Base-by-base conservation (phyloP, 768 basidiomycete genomes). In the Lyophyllum shimeji region DNA sequence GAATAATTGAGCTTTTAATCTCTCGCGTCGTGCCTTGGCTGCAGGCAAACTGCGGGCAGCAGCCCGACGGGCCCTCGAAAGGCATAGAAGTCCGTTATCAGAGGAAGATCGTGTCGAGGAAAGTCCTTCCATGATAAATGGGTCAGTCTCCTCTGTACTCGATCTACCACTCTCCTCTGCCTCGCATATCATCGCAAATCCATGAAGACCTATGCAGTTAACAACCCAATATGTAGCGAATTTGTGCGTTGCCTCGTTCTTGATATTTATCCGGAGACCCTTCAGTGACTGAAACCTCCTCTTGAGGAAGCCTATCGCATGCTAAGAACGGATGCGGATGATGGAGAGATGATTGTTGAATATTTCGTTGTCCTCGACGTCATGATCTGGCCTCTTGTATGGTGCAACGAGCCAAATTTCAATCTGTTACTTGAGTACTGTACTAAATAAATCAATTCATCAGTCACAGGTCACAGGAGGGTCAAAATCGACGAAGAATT, bases 291-390 rank as follows among this genome's bases (percentile, higher is more conserved):
- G 65, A 56, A 76, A 76, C 5, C 70, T 64, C 0, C 76, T 76
- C 54, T 78, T 78, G 18, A 77, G 61, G 40, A 54, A 74, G 0
- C 76, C 74, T 29, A 77, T 71, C 8, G 71, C 63, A 66, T 77
- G 75, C 50, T 77, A 74, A 5, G 73, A 76, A 0, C 58, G 56
- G 12, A 78, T 68, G 17, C 69, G 67, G 1, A 76, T 42, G 50
- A 57, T 68, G 5, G 72, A 75, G 25, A 77, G 63, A 60, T 71
- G 62, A 24, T 71, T 68, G 63, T 74, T 74, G 61, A 68, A 75
- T 1, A 53, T 46, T 20, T 48, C 7, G 15, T 70, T 71, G 17
- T 71, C 64, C 4, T 63, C 61, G 1, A 46, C 24, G 24, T 68
- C 57, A 2, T 47, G 52, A 9, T 69, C 61, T 21, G 69, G 70